phyloP scores from a whole-genome alignment of 495 filamentous ascomycete genomes.

The Penicillium alfredii region DNA sequence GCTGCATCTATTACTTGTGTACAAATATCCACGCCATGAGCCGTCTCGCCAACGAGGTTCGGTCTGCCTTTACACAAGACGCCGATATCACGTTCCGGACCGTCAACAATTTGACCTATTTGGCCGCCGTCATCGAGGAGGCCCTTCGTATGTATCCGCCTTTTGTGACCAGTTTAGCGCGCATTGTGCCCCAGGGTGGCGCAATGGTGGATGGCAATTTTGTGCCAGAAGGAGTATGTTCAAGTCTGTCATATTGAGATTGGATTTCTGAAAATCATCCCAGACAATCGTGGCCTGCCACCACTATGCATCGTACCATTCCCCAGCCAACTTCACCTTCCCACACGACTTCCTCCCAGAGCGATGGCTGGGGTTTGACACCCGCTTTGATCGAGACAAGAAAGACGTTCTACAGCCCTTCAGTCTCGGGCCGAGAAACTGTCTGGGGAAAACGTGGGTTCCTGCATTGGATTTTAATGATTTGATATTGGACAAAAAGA shows the following conservation, averaged over 20 bases:
- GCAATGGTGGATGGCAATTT: slow-evolving; percentile 24
- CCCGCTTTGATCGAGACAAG: slow-evolving; percentile 26
- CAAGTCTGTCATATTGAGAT: background rate
- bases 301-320: slow-evolving; percentile 35
- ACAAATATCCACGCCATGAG: slow-evolving; percentile 32
- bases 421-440: slow-evolving; percentile 35
- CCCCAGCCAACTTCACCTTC: slow-evolving; percentile 28
- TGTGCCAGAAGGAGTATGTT: slow-evolving; percentile 26
- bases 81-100: slow-evolving; percentile 42
- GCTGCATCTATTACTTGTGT: slow-evolving; percentile 46
- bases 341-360: slow-evolving; percentile 39
- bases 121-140: slow-evolving; percentile 40
- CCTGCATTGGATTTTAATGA: background rate
- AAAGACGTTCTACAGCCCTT: slow-evolving; percentile 40
- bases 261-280: background rate
- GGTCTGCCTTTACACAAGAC: slow-evolving; percentile 30
- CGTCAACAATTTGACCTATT: slow-evolving; percentile 25
- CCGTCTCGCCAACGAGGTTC: slow-evolving; percentile 39
- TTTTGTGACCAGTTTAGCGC: slow-evolving; percentile 20
- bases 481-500: background rate
- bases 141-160: slow-evolving; percentile 40
- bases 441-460: slow-evolving; percentile 39
- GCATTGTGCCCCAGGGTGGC: slow-evolving; percentile 27
- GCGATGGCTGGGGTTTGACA: slow-evolving; percentile 36
- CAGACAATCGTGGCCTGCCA: slow-evolving; percentile 30